Evolutionary conservation across 163 green algal genomes (phyloP), one percentile per base, ranked within the genome.

Genomic region (Chloroidium sp.): DNA sequence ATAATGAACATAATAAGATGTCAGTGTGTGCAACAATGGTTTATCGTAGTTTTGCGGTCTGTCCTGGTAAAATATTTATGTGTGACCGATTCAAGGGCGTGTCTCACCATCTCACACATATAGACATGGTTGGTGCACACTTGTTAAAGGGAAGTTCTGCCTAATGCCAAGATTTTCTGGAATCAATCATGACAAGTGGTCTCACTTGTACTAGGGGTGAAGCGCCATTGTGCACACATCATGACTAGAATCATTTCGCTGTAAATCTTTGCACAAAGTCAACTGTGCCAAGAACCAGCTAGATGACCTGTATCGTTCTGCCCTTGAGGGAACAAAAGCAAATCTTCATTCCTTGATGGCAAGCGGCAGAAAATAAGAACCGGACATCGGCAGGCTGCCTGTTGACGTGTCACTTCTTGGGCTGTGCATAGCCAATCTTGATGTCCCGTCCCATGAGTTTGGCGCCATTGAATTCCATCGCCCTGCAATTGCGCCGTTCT

Each of bases 381-480:
- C 72, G 72, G 6, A 58, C n/a, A 14, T 59, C 57, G 6, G 3
- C 6, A 77, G 72, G 72, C 72, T 36, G 72, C 14, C 72, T 3
- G n/a, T 36, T 4, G 72, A 12, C 72, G n/a, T 14, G 8, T 59
- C 4, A 81, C 82, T 86, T 88, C 79, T 91, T 91, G 80, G 86
- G 85, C 81, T 93, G 89, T 0, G 89, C 91, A 80, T 93, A 94
- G 62, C 86, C 85, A 3, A 95, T 79, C 67, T 82, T 84, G 4
- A 95, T 86, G 2, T 79, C 82, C 59, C 90, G 85, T 0, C 89
- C 90, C 62, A 88, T 72, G 12, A 95, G 76, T 2, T 69, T n/a
- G 0, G 82, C 85, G 0, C 88, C 87, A 80, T 92, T 79, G 59
- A 89, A 77, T 0, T 68, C 74, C 8, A 92, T 76, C 0, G 88